Base-by-base conservation (phyloP, 805 yeast genomes). In the Yarrowia osloensis region DNA sequence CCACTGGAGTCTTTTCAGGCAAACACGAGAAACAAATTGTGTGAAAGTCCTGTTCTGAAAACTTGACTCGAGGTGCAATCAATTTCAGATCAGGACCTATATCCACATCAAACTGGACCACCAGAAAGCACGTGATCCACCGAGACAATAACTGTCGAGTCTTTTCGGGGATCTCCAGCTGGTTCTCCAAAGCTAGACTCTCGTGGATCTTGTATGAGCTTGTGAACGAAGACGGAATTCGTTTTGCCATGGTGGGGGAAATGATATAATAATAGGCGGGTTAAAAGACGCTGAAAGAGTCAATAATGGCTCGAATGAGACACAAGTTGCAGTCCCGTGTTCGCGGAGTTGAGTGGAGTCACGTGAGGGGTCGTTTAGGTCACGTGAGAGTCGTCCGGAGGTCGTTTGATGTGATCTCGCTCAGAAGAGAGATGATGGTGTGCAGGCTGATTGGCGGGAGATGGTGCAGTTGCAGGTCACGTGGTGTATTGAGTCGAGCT, bases 201-300 rank as follows among this genome's bases (percentile, higher is more conserved):
- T 73, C 73, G 52, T 73, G 74, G 70, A 72, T 70, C 17, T 69
- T 86, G 85, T 71, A 88, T 86, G 40, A 79, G 76, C 69, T 76
- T 80, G 70, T 74, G 84, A 72, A 81, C 77, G 74, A 76, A 77
- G 66, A 78, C 75, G 73, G 82, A 76, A 71, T 66, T 67, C 66
- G 55, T 49, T 46, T 65, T 15, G 47, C 72, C 73, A 55, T 55
- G 21, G 8, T 47, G 50, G 9, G n/a, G 26, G 17, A 2, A 28
- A 31, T 31, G 46, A 40, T 35, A 17, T 17, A 1, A 17, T 35
- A 5, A 13, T 17, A 12, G 7, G 42, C 19, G 15, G 39, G 13
- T n/a, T 35, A 15, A 15, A 2, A 13, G 42, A 17, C 19, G 8
- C 35, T 7, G 35, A 11, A 33, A 33, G 35, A 33, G 6, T 12